Base-by-base conservation (phyloP, 1,284 basidiomycete species). In the Termitomyces sp. region DNA sequence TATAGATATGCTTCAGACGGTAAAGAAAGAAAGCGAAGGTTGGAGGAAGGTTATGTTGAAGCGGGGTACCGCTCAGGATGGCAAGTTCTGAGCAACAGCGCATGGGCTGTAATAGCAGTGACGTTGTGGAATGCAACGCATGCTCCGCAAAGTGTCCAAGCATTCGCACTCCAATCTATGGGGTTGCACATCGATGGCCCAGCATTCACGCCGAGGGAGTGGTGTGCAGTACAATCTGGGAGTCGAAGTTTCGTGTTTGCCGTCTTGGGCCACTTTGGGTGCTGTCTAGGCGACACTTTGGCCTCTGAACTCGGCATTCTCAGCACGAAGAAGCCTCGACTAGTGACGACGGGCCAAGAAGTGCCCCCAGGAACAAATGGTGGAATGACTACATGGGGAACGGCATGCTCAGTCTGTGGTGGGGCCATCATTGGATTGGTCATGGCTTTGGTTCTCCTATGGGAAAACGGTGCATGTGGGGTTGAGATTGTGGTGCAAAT, bases 291-390 rank as follows among this genome's bases (percentile, higher is more conserved):
- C 1, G 92, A 94, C 65, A 94, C 91, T 0, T 80, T 81, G 1
- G 78, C 77, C 19, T 91, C 88, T 13, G 88, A 92, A 70, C 80
- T 96, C 21, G 94, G 94, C 30, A 94, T 93, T 64, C 79, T 93
- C 46, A 87, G 90, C 17, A 68, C 67, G 15, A 76, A 80, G 3
- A 76, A 76, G 4, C 94, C 94, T 0, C 68, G 83, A 40, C 80
- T 94, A 30, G 81, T 93, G 62, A 92, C 92, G 1, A 92, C 88
- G 1, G 68, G 87, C 45, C 75, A 76, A 54, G 61, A 71, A 0
- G 92, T 95, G 0, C 94, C 94, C 0, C 86, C 88, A 0, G 95
- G 95, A 0, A 97, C 95, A 1, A 98, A 98, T 66, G 95, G 95
- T 8, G 95, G 81, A 0, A 79, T 98, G 58, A 90, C 90, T 1